Evolutionary conservation across 2,329 filamentous ascomycete genomes (phyloP), one percentile per base, ranked within the genome.

Genomic region (Stemphylium vesicarium): DNA sequence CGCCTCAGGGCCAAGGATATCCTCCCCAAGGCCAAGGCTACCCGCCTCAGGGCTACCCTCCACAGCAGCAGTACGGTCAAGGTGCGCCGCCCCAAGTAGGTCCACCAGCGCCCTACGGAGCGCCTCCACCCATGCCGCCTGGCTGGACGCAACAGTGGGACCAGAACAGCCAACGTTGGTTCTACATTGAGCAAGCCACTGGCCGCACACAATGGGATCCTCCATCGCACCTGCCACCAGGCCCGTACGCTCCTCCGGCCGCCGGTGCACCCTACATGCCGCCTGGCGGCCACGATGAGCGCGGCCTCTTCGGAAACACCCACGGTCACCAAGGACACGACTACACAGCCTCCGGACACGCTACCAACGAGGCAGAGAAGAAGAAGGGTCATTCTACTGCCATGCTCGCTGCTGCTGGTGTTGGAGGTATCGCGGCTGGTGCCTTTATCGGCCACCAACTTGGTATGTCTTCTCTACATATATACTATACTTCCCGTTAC

Each of bases 81-180:
- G 57, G 56, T 31, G 49, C 64, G 35, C 66, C 72, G 10, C 66
- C 69, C 10, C 68, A 69, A 12, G 60, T 67, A 31, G 70, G 71
- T 4, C 70, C 70, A 36, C 71, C 71, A 7, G 67, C 68, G 5
- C 65, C 65, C 50, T 74, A 66, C 53, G 69, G 76, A 82, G 86
- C 20, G 77, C 83, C 56, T 77, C 88, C 60, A 81, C 87, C 20
- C 68, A 79, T 44, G 67, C 72, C 72, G 2, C 71, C 71, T 6
- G 87, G 87, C 62, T 90, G 87, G 87, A 76, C 78, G 24, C 79
- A 85, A 20, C 83, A 88, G 71, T 90, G 82, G 75, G 87, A 90
- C 61, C 81, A 84, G 53, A 79, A 78, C 53, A 77, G 80, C 56
- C 83, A 87, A 67, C 83, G 84, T 50, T 88, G 84, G 78, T 89